A percentile compares a stretch with the other conserved stretches of the same genome.
Conservation (phyloP, 805 yeast species). For the Saturnispora besseyi region DNA sequence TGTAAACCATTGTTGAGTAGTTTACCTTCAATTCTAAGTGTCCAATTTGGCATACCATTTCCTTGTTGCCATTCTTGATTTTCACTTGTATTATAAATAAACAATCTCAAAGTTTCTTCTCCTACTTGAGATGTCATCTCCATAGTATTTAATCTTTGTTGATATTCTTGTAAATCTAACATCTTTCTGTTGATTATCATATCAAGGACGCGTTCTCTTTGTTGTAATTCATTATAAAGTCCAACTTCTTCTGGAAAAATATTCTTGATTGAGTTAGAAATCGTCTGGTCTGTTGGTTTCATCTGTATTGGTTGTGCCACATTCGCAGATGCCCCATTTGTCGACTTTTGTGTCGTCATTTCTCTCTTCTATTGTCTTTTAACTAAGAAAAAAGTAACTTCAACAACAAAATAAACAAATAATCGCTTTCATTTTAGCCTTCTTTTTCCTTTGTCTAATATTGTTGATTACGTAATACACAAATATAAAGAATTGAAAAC, state of each 20-base stretch:
- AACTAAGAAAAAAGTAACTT: background rate
- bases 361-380: background rate
- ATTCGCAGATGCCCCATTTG: slow-evolving; percentile 13
- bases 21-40: slow-evolving; percentile 82
- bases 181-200: slow-evolving; percentile 74
- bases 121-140: slow-evolving; percentile 35
- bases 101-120: slow-evolving; percentile 59
- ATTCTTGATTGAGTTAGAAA: slow-evolving; percentile 23
- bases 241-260: slow-evolving; percentile 43
- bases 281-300: slow-evolving; percentile 30
- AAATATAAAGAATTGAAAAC: background rate
- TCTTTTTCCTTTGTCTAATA: background rate
- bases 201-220: slow-evolving; percentile 78
- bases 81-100: slow-evolving; percentile 69
- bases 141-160: slow-evolving; percentile 23
- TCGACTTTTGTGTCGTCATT: background rate
- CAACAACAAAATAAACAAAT: no score
- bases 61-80: slow-evolving; percentile 81
- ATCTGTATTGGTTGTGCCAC: slow-evolving; percentile 18
- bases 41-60: slow-evolving; percentile 51
- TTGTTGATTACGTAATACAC: background rate
- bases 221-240: slow-evolving; percentile 58
- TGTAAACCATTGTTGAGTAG: slow-evolving; percentile 29
- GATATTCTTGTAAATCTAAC: slow-evolving; percentile 71
- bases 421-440: background rate